Conservation (phyloP, 129 eudicot genomes). For the Glebionis coronaria region DNA sequence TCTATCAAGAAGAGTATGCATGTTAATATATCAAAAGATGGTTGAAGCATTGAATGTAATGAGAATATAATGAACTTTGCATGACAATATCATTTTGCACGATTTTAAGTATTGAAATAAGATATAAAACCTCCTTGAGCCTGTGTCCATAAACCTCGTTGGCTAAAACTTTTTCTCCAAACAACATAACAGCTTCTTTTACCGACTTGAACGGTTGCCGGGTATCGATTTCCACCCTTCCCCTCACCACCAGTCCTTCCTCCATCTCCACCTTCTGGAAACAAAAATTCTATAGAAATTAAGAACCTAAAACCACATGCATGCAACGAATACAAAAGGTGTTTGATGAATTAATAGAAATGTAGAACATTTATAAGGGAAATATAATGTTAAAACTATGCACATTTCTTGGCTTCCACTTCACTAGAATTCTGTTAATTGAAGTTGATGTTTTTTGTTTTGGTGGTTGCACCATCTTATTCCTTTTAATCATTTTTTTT, state of each 20-base stretch:
- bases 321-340: slow-evolving; percentile 6
- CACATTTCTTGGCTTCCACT: slow-evolving; percentile 60
- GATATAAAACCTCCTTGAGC: slow-evolving; percentile 64
- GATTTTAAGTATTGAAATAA: neutral
- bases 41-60: neutral
- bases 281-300: slow-evolving; percentile 1
- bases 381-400: slow-evolving; percentile 8
- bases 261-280: slow-evolving; percentile 31
- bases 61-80: neutral
- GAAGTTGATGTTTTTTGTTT: slow-evolving; percentile 47
- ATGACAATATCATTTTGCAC: neutral
- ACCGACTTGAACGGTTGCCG: slow-evolving; percentile 78
- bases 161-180: slow-evolving; percentile 78
- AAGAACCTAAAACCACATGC: slow-evolving; percentile 2
- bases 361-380: slow-evolving; percentile 26
- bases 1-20: slow-evolving; percentile 26
- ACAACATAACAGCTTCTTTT: slow-evolving; percentile 63
- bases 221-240: slow-evolving; percentile 69
- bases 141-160: slow-evolving; percentile 69
- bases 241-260: slow-evolving; percentile 68
- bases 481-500: slow-evolving; percentile 32
- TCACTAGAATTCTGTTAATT: slow-evolving; percentile 60
- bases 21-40: neutral
- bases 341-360: slow-evolving; percentile 20
- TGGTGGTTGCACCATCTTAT: slow-evolving; percentile 51